phyloP scores from a whole-genome alignment of 2,329 filamentous ascomycete genomes.

The Colletotrichum brevisporum region DNA sequence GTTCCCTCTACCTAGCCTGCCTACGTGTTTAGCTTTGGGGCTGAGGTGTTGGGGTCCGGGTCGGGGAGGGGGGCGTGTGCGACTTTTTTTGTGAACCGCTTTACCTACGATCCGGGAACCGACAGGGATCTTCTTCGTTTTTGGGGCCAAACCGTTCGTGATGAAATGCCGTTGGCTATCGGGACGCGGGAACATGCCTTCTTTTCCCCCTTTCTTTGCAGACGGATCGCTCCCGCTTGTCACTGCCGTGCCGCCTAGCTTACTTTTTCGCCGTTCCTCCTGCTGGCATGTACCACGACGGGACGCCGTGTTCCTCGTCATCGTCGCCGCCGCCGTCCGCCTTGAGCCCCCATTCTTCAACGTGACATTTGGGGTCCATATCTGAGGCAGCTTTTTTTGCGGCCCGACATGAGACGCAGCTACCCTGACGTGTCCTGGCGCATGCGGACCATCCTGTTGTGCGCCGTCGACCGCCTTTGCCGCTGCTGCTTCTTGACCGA shows the following conservation, averaged over 20 bases:
- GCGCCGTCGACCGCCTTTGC: no score
- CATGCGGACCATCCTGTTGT: no score
- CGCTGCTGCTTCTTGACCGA: no score
- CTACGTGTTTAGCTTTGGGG: neutral
- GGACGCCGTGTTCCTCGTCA: constrained; percentile 4
- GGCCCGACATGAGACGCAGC: constrained; percentile 25
- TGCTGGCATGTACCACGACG: constrained; percentile 22
- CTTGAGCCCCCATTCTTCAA: constrained; percentile 31
- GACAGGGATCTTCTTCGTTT: constrained; percentile 8
- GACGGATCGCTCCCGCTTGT: constrained; percentile 25
- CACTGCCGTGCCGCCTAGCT: constrained; percentile 26
- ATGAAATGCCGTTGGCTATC: constrained; percentile 20
- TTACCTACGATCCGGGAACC: constrained; percentile 3
- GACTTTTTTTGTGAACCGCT: neutral
- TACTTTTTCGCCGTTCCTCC: neutral
- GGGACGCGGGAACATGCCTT: constrained; percentile 18
- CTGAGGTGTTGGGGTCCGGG: neutral
- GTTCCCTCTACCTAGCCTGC: neutral
- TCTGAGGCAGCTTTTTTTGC: neutral
- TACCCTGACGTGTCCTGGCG: neutral
- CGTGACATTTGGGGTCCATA: constrained; percentile 20
- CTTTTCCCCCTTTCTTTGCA: constrained; percentile 8
- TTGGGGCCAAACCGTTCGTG: constrained; percentile 17
- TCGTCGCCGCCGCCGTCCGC: neutral
- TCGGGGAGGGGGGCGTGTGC: neutral